Conservation (phyloP, 805 yeast genomes). For the Sporopachydermia lactativora region DNA sequence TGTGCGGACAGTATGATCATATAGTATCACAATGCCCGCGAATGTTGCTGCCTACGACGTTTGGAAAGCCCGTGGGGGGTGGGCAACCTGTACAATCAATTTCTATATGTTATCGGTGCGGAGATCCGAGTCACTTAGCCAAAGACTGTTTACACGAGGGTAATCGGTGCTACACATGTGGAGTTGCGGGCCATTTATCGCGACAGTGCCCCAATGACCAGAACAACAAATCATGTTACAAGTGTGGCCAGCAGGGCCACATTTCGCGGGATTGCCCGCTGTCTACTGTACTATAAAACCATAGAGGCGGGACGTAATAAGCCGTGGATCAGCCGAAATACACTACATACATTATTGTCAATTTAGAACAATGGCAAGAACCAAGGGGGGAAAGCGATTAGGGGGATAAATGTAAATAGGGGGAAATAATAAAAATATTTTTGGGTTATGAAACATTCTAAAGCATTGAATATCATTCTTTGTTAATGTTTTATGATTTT, state of each 20-base stretch:
- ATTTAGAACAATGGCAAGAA: too few species aligned
- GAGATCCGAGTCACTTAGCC: neutral
- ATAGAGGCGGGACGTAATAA: too few species aligned
- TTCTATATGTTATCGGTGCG: neutral
- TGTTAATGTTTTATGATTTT: too few species aligned
- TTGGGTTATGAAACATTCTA: too few species aligned
- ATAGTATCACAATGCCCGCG: neutral
- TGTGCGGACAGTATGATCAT: neutral
- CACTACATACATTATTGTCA: too few species aligned
- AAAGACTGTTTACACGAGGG: neutral
- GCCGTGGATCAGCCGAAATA: too few species aligned
- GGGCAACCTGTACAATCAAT: neutral
- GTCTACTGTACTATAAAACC: neutral
- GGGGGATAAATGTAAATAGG: too few species aligned
- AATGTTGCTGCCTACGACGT: neutral
- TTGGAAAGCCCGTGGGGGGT: neutral
- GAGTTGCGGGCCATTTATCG: neutral
- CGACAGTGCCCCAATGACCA: neutral
- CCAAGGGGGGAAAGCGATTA: too few species aligned
- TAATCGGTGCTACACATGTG: neutral
- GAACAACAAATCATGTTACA: neutral
- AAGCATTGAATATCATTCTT: too few species aligned
- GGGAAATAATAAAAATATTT: too few species aligned
- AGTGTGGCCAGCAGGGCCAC: neutral
- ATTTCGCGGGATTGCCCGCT: neutral